A percentile compares a stretch with the other conserved stretches of the same genome.
phyloP scores from a whole-genome alignment of 257 asterid genomes.

The Verbena officinalis region DNA sequence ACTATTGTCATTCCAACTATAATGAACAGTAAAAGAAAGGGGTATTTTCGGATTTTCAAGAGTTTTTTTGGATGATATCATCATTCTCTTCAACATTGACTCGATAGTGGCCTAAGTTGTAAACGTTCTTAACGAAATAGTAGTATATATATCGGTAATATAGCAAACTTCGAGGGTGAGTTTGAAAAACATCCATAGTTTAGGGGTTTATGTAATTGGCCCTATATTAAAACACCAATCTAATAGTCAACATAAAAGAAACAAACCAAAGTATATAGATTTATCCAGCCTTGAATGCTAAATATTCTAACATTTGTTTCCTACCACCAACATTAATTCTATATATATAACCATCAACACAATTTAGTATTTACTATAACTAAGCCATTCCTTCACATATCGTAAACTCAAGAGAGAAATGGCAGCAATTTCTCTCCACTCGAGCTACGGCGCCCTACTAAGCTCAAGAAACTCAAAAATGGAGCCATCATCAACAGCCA shows the following conservation, averaged over 20 bases:
- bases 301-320: slow-evolving; percentile 42
- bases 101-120: too few species aligned
- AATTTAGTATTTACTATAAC: background rate
- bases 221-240: background rate
- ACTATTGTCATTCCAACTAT: too few species aligned
- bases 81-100: too few species aligned
- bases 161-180: too few species aligned
- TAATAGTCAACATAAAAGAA: slow-evolving; percentile 19
- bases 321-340: slow-evolving; percentile 20
- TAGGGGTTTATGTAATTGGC: too few species aligned
- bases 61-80: too few species aligned
- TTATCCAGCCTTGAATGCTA: slow-evolving; percentile 9
- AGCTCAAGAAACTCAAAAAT: slow-evolving; percentile 9
- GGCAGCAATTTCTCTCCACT: slow-evolving; percentile 39
- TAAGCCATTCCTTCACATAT: background rate
- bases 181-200: too few species aligned
- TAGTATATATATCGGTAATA: too few species aligned
- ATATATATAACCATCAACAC: slow-evolving; percentile 35
- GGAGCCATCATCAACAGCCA: slow-evolving; percentile 1
- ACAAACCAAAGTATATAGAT: slow-evolving; percentile 13
- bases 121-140: too few species aligned
- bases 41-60: too few species aligned
- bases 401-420: background rate
- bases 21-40: too few species aligned
- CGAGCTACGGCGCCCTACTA: slow-evolving; percentile 24